Evolutionary conservation across 2,329 filamentous ascomycete species (phyloP).

Genomic region (Rutstroemia sydowiana): DNA sequence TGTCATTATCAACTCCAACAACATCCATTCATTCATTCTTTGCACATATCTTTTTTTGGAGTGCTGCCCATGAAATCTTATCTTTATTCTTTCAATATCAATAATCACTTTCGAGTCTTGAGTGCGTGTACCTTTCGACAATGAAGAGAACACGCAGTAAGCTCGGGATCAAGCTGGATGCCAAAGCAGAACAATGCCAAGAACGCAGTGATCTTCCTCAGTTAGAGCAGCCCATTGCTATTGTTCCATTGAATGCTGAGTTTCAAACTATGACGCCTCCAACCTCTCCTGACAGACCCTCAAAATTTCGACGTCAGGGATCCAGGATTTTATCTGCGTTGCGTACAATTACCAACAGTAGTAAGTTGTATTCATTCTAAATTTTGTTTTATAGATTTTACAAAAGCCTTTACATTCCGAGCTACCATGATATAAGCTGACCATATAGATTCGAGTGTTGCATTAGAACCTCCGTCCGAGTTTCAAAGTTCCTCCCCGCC

Average conservation of each 20-base stretch:
- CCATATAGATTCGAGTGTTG: not conserved
- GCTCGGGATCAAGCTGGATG: constrained; percentile 5
- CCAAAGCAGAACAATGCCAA: constrained; percentile 5
- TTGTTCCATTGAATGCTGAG: not conserved
- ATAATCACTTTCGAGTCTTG: not conserved
- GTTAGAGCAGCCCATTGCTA: not conserved
- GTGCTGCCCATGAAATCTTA: constrained; percentile 1
- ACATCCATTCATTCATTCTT: not conserved
- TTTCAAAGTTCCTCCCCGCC: not conserved
- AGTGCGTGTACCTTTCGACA: not conserved
- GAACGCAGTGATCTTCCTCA: not conserved
- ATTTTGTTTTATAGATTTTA: not conserved
- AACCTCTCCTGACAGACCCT: constrained; percentile 22
- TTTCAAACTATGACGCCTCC: constrained; percentile 19
- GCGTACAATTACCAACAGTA: constrained; percentile 36
- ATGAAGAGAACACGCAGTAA: constrained; percentile 22
- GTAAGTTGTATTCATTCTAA: constrained; percentile 11
- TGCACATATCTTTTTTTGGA: constrained; percentile 1
- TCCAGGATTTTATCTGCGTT: constrained; percentile 37
- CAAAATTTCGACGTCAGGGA: constrained; percentile 35
- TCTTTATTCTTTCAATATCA: constrained; percentile 6
- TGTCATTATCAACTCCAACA: not conserved
- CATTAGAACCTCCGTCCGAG: not conserved
- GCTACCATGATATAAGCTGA: not conserved
- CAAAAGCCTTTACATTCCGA: not conserved